These are phyloP conservation scores for Lactarius sp. DNA, from an alignment of 768 basidiomycete species.

Conservation along the genomic window DNA sequence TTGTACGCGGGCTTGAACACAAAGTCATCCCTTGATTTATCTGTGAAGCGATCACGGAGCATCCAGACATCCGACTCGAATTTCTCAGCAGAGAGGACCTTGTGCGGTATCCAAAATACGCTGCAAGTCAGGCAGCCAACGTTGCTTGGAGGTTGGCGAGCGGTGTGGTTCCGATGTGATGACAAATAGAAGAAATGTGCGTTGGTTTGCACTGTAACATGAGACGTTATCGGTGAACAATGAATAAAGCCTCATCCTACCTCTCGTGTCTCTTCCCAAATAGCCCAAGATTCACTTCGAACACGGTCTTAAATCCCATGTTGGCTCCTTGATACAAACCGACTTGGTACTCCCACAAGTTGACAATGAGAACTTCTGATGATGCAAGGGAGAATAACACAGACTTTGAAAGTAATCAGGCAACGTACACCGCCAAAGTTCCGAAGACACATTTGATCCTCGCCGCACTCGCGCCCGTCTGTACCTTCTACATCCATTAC, in stretches of 20 bases:
- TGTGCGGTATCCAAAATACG: slow-evolving; percentile 64
- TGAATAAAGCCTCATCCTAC: slow-evolving; percentile 28
- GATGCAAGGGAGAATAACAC: slow-evolving; percentile 96
- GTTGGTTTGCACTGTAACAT: slow-evolving; percentile 49
- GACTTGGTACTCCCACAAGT: slow-evolving; percentile 98
- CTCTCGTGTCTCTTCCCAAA: slow-evolving; percentile 78
- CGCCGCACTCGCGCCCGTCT: too few relatives aligned
- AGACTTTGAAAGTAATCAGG: slow-evolving; percentile 43
- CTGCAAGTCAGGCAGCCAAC: slow-evolving; percentile 77
- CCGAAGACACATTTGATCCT: too few relatives aligned
- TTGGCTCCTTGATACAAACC: too few relatives aligned
- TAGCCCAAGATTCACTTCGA: too few relatives aligned
- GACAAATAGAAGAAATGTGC: slow-evolving; percentile 97
- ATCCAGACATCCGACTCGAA: too few relatives aligned
- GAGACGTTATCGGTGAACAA: neutral
- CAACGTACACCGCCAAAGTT: slow-evolving; percentile 31
- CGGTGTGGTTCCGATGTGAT: slow-evolving; percentile 91
- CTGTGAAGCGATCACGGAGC: slow-evolving; percentile 72
- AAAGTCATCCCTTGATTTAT: slow-evolving; percentile 45
- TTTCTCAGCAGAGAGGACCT: slow-evolving; percentile 51
- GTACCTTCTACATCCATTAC: slow-evolving; percentile 29
- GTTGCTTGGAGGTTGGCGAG: slow-evolving; percentile 85
- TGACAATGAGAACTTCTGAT: slow-evolving; percentile 92
- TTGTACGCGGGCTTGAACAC: slow-evolving; percentile 62
- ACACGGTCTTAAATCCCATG: too few relatives aligned